Evolutionary conservation across 179 eudicot species (phyloP), one percentile per base, ranked within the genome.

Genomic region (Vitellaria paradoxa): DNA sequence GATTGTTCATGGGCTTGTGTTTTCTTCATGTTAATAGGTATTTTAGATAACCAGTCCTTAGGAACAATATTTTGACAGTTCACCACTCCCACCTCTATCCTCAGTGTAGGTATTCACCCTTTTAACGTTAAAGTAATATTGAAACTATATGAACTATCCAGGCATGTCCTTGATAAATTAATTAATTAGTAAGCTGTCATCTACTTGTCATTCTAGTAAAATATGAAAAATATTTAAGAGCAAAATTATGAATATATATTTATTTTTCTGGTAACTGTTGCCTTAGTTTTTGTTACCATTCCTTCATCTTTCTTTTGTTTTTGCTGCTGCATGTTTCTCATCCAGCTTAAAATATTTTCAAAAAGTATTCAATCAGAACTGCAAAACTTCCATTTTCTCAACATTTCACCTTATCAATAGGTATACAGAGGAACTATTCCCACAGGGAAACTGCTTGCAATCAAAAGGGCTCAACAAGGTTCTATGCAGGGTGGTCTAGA

Each of bases 391-490:
- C 10, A 47, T 4, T n/a, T 21, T 23, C 73, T 10, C n/a, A 69
- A 62, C 30, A 13, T 37, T 42, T 17, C 8, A 30, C 65, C 20
- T 72, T 55, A 13, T 55, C 59, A 17, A 52, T 76, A 87, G 88
- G 87, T 88, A 52, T 87, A 87, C 17, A 85, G 74, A 82, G 90
- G 88, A 83, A 73, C 60, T 78, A 88, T 87, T 55, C 82, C 84
- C 0, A 42, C 62, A 69, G 90, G 88, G 75, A 81, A 76, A 45
- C 74, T 85, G 20, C 88, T 30, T 30, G 37, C 37, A 30, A 30
- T 30, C 37, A 30, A 30, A 30, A 30, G 37, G 37, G 37, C 37
- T 55, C 85, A 83, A 68, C 84, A 81, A 70, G 88, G 90, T 76
- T 87, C 90, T 4, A 76, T 77, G 78, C 88, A 87, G 74, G 88